Base-by-base conservation (phyloP, 139 green algal genomes). In the Yamagishiella unicocca region DNA sequence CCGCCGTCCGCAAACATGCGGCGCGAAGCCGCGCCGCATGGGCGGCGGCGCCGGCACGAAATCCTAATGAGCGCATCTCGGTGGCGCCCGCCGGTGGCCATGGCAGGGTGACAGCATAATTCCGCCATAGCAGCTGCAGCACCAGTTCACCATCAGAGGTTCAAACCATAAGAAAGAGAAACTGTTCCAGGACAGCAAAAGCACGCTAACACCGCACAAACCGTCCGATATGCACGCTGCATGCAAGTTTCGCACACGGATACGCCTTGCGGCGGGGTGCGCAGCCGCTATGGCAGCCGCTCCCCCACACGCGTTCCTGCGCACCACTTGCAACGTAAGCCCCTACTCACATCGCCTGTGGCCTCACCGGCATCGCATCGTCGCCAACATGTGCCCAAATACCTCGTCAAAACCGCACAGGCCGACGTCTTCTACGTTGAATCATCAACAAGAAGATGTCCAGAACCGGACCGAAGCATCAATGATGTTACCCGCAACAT, bases 161-260 rank as follows among this genome's bases (percentile, higher is more conserved):
- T n/a, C 72, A 62, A 62, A 80, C 46, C 72, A 46, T 5, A 64
- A 80, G 43, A 80, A 80, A 79, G 72, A 80, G 72, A 64, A 80
- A 64, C 72, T 42, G 72, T 62, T 80, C 43, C 24, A 80, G 43
- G 42, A 80, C 40, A 80, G 46, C 70, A 58, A 82, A 46, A 55
- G 74, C 74, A 82, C 74, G 74, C 43, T 3, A 24, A 55, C 70
- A 78, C 37, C 37, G 46, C 46, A 31, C 46, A 67, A 67, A 82
- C 31, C 46, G 74, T 67, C 74, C 43, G 74, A 82, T 68, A 82
- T 82, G 74, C 74, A 82, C 74, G 74, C 74, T 82, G 74, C 74
- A 82, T 82, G 74, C 74, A 82, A 82, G 74, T 68, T 46, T 42
- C 54, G 74, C 46, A 82, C 46, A 82, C 46, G 46, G 74, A n/a